phyloP scores from a whole-genome alignment of 305 asterid species.

The Caryopteris hybrid region DNA sequence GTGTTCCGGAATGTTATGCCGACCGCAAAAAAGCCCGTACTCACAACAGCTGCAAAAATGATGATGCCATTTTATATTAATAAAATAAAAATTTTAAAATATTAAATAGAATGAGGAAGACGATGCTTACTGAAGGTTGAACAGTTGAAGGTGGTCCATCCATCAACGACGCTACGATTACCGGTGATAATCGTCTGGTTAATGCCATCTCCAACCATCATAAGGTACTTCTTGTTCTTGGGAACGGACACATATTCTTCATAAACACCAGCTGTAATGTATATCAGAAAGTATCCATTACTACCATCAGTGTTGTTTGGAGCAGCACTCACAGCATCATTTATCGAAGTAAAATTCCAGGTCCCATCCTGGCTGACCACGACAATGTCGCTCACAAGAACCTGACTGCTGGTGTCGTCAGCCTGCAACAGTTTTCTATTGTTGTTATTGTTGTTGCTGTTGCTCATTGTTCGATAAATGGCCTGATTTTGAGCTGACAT shows the following conservation, averaged over 20 bases:
- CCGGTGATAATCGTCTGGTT: slow-evolving; percentile 67
- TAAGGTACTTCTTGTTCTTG: slow-evolving; percentile 50
- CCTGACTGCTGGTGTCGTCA: slow-evolving; percentile 15
- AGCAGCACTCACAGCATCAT: slow-evolving; percentile 58
- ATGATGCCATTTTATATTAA: too few relatives aligned
- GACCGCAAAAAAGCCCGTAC: slow-evolving; percentile 49
- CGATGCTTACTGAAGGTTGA: slow-evolving; percentile 46
- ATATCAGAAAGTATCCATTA: slow-evolving; percentile 57
- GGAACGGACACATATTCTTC: slow-evolving; percentile 59
- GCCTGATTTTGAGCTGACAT: slow-evolving; percentile 31
- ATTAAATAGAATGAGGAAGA: not conserved
- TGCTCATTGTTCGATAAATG: slow-evolving; percentile 20
- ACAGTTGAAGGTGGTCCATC: slow-evolving; percentile 79
- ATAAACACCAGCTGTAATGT: slow-evolving; percentile 53
- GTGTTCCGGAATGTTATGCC: slow-evolving; percentile 68
- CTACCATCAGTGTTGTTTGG: slow-evolving; percentile 44
- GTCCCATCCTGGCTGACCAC: slow-evolving; percentile 57
- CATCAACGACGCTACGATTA: slow-evolving; percentile 52
- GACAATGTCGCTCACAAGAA: slow-evolving; percentile 43
- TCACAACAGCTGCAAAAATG: slow-evolving; percentile 56
- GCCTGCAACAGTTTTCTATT: slow-evolving; percentile 45
- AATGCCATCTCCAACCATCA: slow-evolving; percentile 79
- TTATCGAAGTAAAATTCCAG: slow-evolving; percentile 48
- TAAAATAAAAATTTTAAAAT: too few relatives aligned
- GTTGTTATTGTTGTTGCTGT: slow-evolving; percentile 22